Conservation (phyloP, 1,284 basidiomycete species). For the Chalciporus piperatoides region DNA sequence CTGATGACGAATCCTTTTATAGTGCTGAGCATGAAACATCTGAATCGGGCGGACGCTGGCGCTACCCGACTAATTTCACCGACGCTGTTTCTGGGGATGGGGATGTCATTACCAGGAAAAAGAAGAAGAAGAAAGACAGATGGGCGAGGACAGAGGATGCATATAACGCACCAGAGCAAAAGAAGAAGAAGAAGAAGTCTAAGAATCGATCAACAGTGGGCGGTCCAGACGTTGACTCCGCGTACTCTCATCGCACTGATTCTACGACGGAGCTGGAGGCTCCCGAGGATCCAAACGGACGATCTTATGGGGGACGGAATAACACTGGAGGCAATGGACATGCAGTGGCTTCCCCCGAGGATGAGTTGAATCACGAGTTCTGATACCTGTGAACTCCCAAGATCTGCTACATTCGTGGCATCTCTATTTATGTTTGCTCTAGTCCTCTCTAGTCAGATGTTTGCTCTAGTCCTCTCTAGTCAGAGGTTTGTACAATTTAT, state of each 20-base stretch:
- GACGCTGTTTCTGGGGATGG: constrained; percentile 46
- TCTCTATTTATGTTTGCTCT: constrained; percentile 10
- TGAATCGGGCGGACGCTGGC: constrained; percentile 57
- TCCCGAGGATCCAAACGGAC: constrained; percentile 70
- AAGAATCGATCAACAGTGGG: constrained; percentile 46
- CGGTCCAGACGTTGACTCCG: constrained; percentile 44
- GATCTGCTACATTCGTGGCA: constrained; percentile 6
- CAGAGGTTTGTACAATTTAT: background rate
- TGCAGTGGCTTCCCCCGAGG: constrained; percentile 22
- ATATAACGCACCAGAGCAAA: constrained; percentile 49
- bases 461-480: background rate
- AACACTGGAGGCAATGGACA: constrained; percentile 19
- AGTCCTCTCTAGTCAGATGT: background rate
- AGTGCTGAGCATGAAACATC: constrained; percentile 40
- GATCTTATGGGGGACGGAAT: constrained; percentile 47
- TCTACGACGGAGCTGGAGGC: constrained; percentile 46
- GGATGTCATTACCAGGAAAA: constrained; percentile 54
- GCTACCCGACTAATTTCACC: constrained; percentile 77
- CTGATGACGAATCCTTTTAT: constrained; percentile 73
- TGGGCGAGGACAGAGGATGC: constrained; percentile 83
- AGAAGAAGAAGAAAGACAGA: constrained; percentile 77
- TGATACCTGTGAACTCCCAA: constrained; percentile 16
- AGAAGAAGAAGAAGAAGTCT: constrained; percentile 53
- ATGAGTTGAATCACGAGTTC: constrained; percentile 49
- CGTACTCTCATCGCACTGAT: constrained; percentile 34